phyloP scores from a whole-genome alignment of 2,329 filamentous ascomycete genomes.

The Colletotrichum noveboracense region DNA sequence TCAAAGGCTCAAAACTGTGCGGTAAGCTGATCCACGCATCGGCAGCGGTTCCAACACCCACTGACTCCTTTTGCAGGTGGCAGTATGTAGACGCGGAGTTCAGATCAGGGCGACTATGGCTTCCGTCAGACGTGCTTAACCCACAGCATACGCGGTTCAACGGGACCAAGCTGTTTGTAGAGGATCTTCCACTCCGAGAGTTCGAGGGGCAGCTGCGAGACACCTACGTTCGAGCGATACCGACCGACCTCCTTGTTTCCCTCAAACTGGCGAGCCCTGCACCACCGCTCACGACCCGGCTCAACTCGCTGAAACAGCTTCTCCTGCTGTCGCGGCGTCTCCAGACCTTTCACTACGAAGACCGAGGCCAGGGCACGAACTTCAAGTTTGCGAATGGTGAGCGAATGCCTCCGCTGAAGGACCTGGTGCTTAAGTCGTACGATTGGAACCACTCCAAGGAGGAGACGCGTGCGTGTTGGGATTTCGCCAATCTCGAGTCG shows the following conservation, averaged over 20 bases:
- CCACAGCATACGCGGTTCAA: slow-evolving; percentile 31
- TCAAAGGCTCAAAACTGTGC: slow-evolving; percentile 41
- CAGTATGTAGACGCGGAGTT: slow-evolving; percentile 37
- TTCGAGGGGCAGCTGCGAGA: slow-evolving; percentile 37
- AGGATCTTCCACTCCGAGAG: slow-evolving; percentile 44
- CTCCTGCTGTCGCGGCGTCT: slow-evolving; percentile 40
- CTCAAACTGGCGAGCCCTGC: slow-evolving; percentile 44
- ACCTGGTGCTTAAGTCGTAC: slow-evolving; percentile 50
- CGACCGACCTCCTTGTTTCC: slow-evolving; percentile 42
- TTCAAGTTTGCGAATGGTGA: slow-evolving; percentile 46
- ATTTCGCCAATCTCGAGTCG: slow-evolving; percentile 46
- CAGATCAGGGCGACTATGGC: slow-evolving; percentile 34
- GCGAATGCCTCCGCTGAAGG: slow-evolving; percentile 45
- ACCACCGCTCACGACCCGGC: slow-evolving; percentile 44
- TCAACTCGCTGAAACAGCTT: slow-evolving; percentile 47
- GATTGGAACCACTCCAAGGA: slow-evolving; percentile 50
- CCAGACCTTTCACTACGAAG: slow-evolving; percentile 46
- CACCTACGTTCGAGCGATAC: slow-evolving; percentile 42
- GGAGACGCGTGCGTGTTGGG: slow-evolving; percentile 48
- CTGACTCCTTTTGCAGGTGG: slow-evolving; percentile 36
- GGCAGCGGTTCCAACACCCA: not conserved
- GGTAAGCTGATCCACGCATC: slow-evolving; percentile 31
- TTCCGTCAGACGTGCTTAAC: slow-evolving; percentile 44
- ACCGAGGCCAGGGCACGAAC: slow-evolving; percentile 48
- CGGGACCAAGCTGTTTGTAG: slow-evolving; percentile 40